Evolutionary conservation across 2,329 filamentous ascomycete genomes (phyloP).

Genomic region (Herpotrichia juniperi): DNA sequence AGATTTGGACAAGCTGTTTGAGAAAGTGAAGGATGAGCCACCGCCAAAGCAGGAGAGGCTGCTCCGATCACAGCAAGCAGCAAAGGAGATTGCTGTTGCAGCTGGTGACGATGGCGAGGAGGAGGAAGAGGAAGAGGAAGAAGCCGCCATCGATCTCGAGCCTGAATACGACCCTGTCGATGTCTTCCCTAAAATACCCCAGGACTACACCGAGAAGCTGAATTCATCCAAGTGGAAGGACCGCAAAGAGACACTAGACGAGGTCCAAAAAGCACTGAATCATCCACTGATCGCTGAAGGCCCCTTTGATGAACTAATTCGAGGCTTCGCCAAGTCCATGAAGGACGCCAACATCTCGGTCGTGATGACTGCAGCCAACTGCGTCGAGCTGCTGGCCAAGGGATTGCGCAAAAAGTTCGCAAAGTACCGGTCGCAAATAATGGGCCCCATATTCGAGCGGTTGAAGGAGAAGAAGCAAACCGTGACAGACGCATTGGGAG

Average conservation of each 20-base stretch:
- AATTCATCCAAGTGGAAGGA: constrained; percentile 98
- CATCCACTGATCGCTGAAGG: constrained; percentile 91
- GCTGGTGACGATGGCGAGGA: constrained; percentile 59
- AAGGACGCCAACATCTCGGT: constrained; percentile 98
- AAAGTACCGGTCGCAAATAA: constrained; percentile 80
- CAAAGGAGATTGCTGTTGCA: constrained; percentile 71
- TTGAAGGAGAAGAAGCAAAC: constrained; percentile 96
- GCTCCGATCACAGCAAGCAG: constrained; percentile 86
- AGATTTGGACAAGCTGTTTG: constrained; percentile 92
- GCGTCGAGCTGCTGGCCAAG: constrained; percentile 86
- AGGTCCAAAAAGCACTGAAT: constrained; percentile 75
- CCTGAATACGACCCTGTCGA: constrained; percentile 80
- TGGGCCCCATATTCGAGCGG: constrained; percentile 91
- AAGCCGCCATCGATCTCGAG: constrained; percentile 72
- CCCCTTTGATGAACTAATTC: constrained; percentile 82
- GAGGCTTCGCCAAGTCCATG: constrained; percentile 92
- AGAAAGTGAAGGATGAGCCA: constrained; percentile 87
- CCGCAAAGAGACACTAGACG: constrained; percentile 90
- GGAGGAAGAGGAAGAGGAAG: constrained; percentile 61
- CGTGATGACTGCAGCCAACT: constrained; percentile 90
- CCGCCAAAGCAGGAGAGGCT: constrained; percentile 89
- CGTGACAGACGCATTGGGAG: constrained; percentile 85
- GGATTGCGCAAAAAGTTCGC: constrained; percentile 78
- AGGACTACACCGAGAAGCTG: constrained; percentile 81
- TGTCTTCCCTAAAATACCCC: constrained; percentile 79